Evolutionary conservation across 768 basidiomycete species (phyloP), one percentile per base, ranked within the genome.

Genomic region (Amanita exitialis): DNA sequence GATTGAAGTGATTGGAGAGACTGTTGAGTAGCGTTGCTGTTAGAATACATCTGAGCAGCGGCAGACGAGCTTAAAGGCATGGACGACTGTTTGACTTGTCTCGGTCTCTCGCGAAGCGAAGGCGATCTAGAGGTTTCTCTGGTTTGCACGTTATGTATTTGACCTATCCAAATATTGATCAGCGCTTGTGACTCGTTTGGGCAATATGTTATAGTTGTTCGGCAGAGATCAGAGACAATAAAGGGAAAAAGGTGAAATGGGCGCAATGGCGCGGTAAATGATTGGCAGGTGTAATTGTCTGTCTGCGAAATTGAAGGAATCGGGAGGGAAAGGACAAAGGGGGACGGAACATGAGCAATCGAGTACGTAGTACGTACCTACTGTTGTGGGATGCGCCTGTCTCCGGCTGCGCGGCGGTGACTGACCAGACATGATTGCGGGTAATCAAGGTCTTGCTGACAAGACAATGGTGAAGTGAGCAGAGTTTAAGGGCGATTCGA

Each of bases 391-490:
- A 58, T 74, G 75, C 49, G 72, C 65, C 59, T 72, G 77, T 62
- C 77, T 79, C 59, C 80, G 73, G 57, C 69, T 65, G 63, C 80
- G 78, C 58, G 59, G 69, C 77, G 30, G 81, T 72, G 82, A 84
- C 83, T 61, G 58, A 50, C 43, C 57, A 62, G 60, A 61, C 60
- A 59, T 59, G 58, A 66, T 66, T 60, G 55, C 56, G 58, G 61
- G 58, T 59, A 59, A 57, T 60, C 56, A 57, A 47, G 56, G 55
- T 38, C 60, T 47, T 21, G 18, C 32, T 53, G 52, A 52, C 57
- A 49, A 49, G 55, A 52, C 44, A 54, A 49, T 47, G 54, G 53
- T 49, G 55, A 55, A 58, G 49, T 51, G 39, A 53, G 53, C 50
- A 51, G 55, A 56, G 51, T 52, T 43, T 48, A 52, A 49, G 55